Base-by-base conservation (phyloP, 208 protist species). In the Acanthamoeba triangularis region DNA sequence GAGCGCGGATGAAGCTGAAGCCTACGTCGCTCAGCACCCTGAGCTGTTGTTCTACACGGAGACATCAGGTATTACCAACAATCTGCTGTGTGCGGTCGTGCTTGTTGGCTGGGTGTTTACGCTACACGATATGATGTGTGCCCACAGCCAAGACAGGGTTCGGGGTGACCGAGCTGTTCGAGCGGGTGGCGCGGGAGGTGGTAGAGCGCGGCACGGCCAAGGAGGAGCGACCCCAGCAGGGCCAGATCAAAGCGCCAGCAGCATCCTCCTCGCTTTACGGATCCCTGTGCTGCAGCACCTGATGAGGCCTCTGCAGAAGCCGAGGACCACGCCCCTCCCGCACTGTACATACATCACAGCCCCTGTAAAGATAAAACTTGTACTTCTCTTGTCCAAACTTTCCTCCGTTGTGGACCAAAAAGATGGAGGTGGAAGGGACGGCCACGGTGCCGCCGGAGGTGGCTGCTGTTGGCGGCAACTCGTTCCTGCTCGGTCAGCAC, bases 141-240 rank as follows among this genome's bases (percentile, higher is more conserved):
- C 18, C 69, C 11, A 84, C 74, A 84, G 74, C 74, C 74, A 84
- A 84, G 74, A 84, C 74, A 23, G 41, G 41, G 10, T 41, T 54
- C 10, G 74, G 74, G 2, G 74, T 84, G 74, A 84, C 18, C 16
- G 74, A 84, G 44, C 25, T 84, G 25, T 84, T 84, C 4, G 74
- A 84, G 33, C 35, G 74, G 16, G 41, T 52, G 25, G 74, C 74
- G 41, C 35, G 74, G 20, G 74, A 84, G 74, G 74, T 52, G 23
- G 74, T 44, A 6, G 74, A 7, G 44, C 74, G 41, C 41, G 74
- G 74, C 25, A 84, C 41, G 8, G 74, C 74, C 14, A 44, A 28
- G 74, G 37, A n/a, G 28, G 74, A 84, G 74, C 14, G 74, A 28
- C 41, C 74, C 41, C 74, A 84, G 74, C 74, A 84, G 74, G 65